Evolutionary conservation across 2,329 filamentous ascomycete species (phyloP).

Genomic region (Thelonectria rubi): DNA sequence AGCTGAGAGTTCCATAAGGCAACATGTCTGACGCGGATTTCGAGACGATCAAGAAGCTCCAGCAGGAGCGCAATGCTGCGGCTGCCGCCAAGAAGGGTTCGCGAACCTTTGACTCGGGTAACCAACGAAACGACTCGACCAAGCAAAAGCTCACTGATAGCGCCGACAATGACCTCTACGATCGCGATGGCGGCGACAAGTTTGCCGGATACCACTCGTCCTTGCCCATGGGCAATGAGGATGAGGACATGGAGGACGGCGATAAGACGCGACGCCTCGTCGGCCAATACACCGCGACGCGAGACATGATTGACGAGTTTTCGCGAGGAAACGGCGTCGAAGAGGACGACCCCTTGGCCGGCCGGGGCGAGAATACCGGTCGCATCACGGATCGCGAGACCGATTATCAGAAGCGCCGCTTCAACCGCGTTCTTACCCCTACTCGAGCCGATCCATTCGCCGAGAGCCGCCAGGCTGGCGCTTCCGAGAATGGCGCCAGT

Average conservation of each 20-base stretch:
- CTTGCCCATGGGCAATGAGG: slow-evolving; percentile 80
- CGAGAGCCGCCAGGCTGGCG: slow-evolving; percentile 74
- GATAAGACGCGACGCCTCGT: slow-evolving; percentile 81
- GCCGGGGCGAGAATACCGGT: slow-evolving; percentile 84
- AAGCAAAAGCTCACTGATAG: slow-evolving; percentile 92
- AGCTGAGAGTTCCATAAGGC: slow-evolving; percentile 47
- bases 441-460: slow-evolving; percentile 88
- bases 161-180: slow-evolving; percentile 90
- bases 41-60: slow-evolving; percentile 85
- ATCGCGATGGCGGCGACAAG: slow-evolving; percentile 78
- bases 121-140: slow-evolving; percentile 85
- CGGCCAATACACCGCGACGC: slow-evolving; percentile 95
- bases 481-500: slow-evolving; percentile 75
- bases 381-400: slow-evolving; percentile 93
- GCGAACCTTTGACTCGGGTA: slow-evolving; percentile 79
- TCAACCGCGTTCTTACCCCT: slow-evolving; percentile 86
- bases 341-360: slow-evolving; percentile 88
- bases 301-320: slow-evolving; percentile 93
- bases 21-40: slow-evolving; percentile 84
- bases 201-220: slow-evolving; percentile 92
- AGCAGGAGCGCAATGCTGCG: slow-evolving; percentile 89
- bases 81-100: slow-evolving; percentile 82
- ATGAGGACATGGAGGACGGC: slow-evolving; percentile 79
- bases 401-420: slow-evolving; percentile 96
- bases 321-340: slow-evolving; percentile 85